Percentiles rank a stretch among this genome's conserved stretches.
Conservation (phyloP, 2,329 filamentous ascomycete species). For the Xylaria hypoxylon region DNA sequence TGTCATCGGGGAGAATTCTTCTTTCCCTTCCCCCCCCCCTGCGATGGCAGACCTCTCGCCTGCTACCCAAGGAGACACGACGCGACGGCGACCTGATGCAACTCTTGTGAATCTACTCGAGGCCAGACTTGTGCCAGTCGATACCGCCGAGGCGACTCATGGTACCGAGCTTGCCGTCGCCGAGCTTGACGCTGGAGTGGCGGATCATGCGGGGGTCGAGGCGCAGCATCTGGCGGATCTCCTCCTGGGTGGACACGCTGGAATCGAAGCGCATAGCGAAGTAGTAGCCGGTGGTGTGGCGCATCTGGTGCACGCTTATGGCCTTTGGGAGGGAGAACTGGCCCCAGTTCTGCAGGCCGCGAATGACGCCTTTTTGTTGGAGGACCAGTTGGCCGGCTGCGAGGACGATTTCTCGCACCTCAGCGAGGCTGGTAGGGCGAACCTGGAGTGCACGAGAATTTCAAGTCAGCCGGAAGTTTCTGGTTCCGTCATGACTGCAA, state of each 20-base stretch:
- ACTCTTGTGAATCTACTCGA: conserved; percentile 17
- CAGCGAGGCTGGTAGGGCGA: conserved; percentile 86
- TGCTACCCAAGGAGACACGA: neutral
- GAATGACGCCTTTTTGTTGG: conserved; percentile 85
- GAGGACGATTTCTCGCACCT: conserved; percentile 97
- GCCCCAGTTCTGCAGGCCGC: conserved; percentile 95
- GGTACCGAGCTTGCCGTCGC: conserved; percentile 68
- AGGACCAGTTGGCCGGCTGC: conserved; percentile 87
- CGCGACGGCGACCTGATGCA: neutral
- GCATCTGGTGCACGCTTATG: conserved; percentile 82
- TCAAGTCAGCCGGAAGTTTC: conserved; percentile 8
- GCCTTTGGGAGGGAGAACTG: conserved; percentile 87
- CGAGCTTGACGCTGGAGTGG: conserved; percentile 87
- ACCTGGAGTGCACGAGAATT: conserved; percentile 68
- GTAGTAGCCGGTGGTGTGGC: conserved; percentile 89
- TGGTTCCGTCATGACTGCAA: neutral
- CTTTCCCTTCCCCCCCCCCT: neutral
- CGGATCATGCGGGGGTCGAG: conserved; percentile 93
- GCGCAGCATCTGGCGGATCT: conserved; percentile 78
- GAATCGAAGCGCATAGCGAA: conserved; percentile 98
- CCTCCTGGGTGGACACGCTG: conserved; percentile 76
- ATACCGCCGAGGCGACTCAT: conserved; percentile 62
- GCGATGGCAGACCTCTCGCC: neutral
- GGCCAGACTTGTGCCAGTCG: conserved; percentile 55
- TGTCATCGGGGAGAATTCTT: too few species aligned